Evolutionary conservation across 345 rosid species (phyloP).

Genomic region (Orychophragmus violaceus): DNA sequence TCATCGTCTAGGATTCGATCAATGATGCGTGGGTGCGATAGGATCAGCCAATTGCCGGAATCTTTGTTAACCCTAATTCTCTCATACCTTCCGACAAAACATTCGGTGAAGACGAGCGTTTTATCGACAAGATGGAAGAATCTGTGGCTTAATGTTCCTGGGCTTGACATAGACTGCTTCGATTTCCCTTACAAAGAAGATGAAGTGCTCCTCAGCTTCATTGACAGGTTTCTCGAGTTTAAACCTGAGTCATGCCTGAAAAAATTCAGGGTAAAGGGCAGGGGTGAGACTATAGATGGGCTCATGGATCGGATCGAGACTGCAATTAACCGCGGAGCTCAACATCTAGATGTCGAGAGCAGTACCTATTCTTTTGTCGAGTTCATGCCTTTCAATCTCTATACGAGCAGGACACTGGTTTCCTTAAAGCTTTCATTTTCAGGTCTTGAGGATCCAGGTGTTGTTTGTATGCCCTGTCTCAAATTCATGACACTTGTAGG

Average conservation of each 20-base stretch:
- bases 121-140: conserved; percentile 6
- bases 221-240: neutral
- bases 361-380: neutral
- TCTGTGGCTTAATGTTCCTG: conserved; percentile 1
- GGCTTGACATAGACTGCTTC: neutral
- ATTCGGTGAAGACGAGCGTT: conserved; percentile 6
- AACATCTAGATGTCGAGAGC: neutral
- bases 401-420: neutral
- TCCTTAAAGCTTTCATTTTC: neutral
- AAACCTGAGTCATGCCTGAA: neutral
- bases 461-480: neutral
- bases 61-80: conserved; percentile 9
- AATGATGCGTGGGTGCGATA: neutral
- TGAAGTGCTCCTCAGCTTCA: neutral
- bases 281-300: neutral
- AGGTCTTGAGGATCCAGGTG: neutral
- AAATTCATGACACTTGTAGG: neutral
- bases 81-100: conserved; percentile 6
- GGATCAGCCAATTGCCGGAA: conserved; percentile 9
- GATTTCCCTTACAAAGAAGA: neutral
- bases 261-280: neutral
- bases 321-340: neutral
- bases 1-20: neutral
- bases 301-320: neutral
- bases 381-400: neutral